Base-by-base conservation (phyloP, 441 rosid genomes). In the Gossypium gossypioides region DNA sequence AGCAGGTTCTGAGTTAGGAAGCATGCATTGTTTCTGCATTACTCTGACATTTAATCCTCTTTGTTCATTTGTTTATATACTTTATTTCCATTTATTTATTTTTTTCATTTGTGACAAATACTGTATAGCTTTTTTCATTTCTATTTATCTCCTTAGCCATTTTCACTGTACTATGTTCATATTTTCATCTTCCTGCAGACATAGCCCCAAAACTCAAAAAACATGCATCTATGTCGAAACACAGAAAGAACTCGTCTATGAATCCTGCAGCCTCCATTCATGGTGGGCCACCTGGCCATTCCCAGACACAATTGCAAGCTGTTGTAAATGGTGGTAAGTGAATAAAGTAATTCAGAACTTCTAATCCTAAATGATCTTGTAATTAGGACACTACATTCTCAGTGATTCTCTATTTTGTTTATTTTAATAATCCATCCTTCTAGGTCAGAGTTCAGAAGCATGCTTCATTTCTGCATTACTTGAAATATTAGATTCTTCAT, bases 301-400 rank as follows among this genome's bases (percentile, higher is more conserved):
- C 67, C 32, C 63, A 68, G 15, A 37, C 57, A 2, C 70, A 67
- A 54, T 44, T 68, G 69, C 77, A 58, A 8, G 50, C 68, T 74
- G 77, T 25, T 44, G 51, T 44, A 18, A 59, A 58, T 58, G 63
- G 59, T 46, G 69, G 76, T 52, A 65, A 12, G 48, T 1, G 15
- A 63, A 18, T 5, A 42, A 18, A 27, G 29, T 2, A 16, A 46
- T 48, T 72, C 22, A 58, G 8, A 69, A 54, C 13, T 16, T 19
- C 15, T 12, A 13, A 54, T 54, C 10, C 25, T 19, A 3, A 55
- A 0, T 15, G 65, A 58, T 71, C 24, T 62, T 32, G 54, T 21
- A 25, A 27, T 21, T 25, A 16, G 48, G 42, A 27, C 18, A 60
- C 13, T 13, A 5, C 13, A 25, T 34, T 51, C 32, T 29, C 12